phyloP scores from a whole-genome alignment of 192 early-diverging fungal genomes.

The Mycoemilia scoparia region DNA sequence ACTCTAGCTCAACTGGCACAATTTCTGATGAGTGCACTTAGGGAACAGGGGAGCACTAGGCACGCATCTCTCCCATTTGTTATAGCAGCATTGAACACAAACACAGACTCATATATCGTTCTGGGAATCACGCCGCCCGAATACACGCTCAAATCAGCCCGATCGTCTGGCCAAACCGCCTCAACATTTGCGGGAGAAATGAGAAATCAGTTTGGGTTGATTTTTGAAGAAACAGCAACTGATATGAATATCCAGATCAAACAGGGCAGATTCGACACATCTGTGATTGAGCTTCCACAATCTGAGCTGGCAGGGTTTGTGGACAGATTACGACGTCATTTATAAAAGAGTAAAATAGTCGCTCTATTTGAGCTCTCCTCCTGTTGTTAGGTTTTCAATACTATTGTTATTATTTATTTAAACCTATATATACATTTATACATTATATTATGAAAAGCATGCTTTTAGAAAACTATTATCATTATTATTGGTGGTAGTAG shows the following conservation, averaged over 20 bases:
- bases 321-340: slow-evolving; percentile 32
- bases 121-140: slow-evolving; percentile 37
- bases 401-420: too few relatives aligned
- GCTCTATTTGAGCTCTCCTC: too few relatives aligned
- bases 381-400: too few relatives aligned
- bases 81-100: slow-evolving; percentile 46
- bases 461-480: too few relatives aligned
- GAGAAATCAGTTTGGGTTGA: slow-evolving; percentile 46
- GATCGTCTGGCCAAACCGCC: not conserved
- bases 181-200: slow-evolving; percentile 30
- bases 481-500: too few relatives aligned
- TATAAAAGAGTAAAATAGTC: too few relatives aligned
- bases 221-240: slow-evolving; percentile 60
- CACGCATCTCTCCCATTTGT: slow-evolving; percentile 48
- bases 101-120: slow-evolving; percentile 43
- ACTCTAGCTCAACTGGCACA: slow-evolving; percentile 57
- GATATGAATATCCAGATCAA: slow-evolving; percentile 41
- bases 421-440: too few relatives aligned
- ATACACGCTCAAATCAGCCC: slow-evolving; percentile 18
- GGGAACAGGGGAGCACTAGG: slow-evolving; percentile 7
- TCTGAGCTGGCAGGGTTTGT: slow-evolving; percentile 55
- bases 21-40: slow-evolving; percentile 58
- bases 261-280: slow-evolving; percentile 71
- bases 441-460: too few relatives aligned
- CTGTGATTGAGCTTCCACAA: slow-evolving; percentile 51